These are phyloP conservation scores for Termitomyces sp. DNA, from an alignment of 768 basidiomycete species.

Conservation along the genomic window DNA sequence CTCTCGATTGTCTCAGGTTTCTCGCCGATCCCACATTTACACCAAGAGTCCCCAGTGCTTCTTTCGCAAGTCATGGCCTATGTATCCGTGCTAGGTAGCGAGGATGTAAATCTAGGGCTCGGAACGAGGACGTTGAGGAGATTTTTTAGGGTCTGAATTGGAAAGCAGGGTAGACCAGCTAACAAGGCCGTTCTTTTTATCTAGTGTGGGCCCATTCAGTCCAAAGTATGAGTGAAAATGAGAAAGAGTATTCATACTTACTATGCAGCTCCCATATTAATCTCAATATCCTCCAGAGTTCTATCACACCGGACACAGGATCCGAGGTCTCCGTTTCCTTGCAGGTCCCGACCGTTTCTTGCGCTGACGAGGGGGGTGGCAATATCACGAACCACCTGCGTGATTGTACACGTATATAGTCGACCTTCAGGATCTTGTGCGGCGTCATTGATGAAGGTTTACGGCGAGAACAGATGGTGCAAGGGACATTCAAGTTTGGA, in stretches of 20 bases:
- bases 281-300: slow-evolving; percentile 84
- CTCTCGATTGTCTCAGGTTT: slow-evolving; percentile 80
- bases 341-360: slow-evolving; percentile 61
- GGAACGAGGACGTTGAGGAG: too few species aligned
- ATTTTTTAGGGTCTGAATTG: too few species aligned
- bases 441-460: slow-evolving; percentile 24
- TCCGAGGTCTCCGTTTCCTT: slow-evolving; percentile 88
- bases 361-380: slow-evolving; percentile 50
- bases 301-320: slow-evolving; percentile 84
- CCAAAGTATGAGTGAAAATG: not conserved
- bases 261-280: not conserved
- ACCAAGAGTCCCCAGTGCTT: slow-evolving; percentile 31
- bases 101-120: too few species aligned
- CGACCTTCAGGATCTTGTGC: slow-evolving; percentile 76
- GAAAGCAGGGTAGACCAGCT: slow-evolving; percentile 64
- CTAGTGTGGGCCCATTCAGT: not conserved
- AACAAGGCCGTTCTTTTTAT: slow-evolving; percentile 3
- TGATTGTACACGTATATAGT: slow-evolving; percentile 69
- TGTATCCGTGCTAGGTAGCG: too few species aligned
- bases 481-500: slow-evolving; percentile 13
- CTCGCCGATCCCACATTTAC: slow-evolving; percentile 34
- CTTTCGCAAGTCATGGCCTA: slow-evolving; percentile 33
- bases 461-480: not conserved
- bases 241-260: not conserved
- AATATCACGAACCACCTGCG: slow-evolving; percentile 80